Evolutionary conservation across 2,329 filamentous ascomycete species (phyloP).

Genomic region (Venturia effusa): DNA sequence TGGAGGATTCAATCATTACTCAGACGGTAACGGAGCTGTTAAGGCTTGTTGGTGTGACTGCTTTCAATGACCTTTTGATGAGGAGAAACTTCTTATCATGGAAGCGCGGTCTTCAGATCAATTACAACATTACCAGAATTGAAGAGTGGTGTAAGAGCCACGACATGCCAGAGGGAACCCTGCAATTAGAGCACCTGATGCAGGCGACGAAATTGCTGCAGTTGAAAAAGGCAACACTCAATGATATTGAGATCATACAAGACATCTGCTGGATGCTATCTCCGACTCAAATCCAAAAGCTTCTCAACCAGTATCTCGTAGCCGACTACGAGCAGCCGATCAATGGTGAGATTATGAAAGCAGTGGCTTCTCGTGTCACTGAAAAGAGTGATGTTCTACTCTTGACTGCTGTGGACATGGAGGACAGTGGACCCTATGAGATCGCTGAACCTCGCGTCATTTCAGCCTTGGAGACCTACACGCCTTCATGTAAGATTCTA

Average conservation of each 20-base stretch:
- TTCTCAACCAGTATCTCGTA: slow-evolving; percentile 95
- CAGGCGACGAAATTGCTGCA: slow-evolving; percentile 98
- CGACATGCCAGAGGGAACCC: slow-evolving; percentile 95
- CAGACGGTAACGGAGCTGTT: slow-evolving; percentile 93
- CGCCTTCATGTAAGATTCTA: slow-evolving; percentile 72
- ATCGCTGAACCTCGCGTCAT: slow-evolving; percentile 95
- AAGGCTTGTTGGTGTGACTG: slow-evolving; percentile 86
- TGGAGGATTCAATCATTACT: slow-evolving; percentile 91
- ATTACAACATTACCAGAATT: slow-evolving; percentile 99
- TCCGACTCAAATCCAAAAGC: slow-evolving; percentile 97
- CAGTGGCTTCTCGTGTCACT: slow-evolving; percentile 88
- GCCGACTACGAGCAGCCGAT: slow-evolving; percentile 99
- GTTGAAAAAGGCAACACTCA: slow-evolving; percentile 96
- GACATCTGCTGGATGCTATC: slow-evolving; percentile 99
- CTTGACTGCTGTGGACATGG: slow-evolving; percentile 93
- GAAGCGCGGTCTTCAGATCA: slow-evolving; percentile 98
- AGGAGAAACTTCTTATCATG: slow-evolving; percentile 96
- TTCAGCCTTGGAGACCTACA: slow-evolving; percentile 94
- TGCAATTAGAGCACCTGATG: slow-evolving; percentile 97
- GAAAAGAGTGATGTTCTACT: slow-evolving; percentile 97
- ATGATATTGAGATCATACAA: slow-evolving; percentile 99
- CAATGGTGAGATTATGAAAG: slow-evolving; percentile 99
- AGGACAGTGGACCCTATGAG: slow-evolving; percentile 95
- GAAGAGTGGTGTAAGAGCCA: slow-evolving; percentile 99
- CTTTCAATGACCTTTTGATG: slow-evolving; percentile 97